Evolutionary conservation across 106 monocot genomes (phyloP).

Genomic region (Dioscorea alata): DNA sequence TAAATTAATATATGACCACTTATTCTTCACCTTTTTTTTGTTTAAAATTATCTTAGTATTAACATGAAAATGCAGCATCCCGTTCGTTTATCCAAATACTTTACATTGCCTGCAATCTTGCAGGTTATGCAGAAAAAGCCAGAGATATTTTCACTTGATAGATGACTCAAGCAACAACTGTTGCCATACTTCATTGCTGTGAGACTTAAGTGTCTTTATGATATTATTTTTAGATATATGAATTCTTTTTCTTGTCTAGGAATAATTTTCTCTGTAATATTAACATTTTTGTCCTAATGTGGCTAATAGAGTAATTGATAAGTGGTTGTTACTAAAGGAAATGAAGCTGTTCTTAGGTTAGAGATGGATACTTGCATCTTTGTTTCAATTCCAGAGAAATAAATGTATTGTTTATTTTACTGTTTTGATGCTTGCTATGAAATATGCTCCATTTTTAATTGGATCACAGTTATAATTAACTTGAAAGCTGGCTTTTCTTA

Average conservation of each 20-base stretch:
- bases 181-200: slow-evolving; percentile 85
- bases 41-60: no score
- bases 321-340: slow-evolving; percentile 75
- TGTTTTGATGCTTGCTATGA: no score
- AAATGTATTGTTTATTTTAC: neutral
- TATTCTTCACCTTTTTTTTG: no score
- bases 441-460: no score
- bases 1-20: no score
- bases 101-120: neutral
- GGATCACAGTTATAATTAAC: no score
- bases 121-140: slow-evolving; percentile 99
- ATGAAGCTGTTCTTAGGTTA: slow-evolving; percentile 95
- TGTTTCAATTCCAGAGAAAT: neutral
- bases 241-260: neutral
- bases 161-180: slow-evolving; percentile 50
- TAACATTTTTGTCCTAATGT: slow-evolving; percentile 39
- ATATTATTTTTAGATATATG: neutral
- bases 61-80: neutral
- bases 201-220: slow-evolving; percentile 15
- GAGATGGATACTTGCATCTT: neutral
- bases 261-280: neutral
- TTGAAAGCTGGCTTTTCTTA: no score
- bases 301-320: slow-evolving; percentile 72
- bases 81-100: neutral
- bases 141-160: no score